Evolutionary conservation across 2,329 filamentous ascomycete species (phyloP), one percentile per base, ranked within the genome.

Genomic region (Epichloe aotearoae): DNA sequence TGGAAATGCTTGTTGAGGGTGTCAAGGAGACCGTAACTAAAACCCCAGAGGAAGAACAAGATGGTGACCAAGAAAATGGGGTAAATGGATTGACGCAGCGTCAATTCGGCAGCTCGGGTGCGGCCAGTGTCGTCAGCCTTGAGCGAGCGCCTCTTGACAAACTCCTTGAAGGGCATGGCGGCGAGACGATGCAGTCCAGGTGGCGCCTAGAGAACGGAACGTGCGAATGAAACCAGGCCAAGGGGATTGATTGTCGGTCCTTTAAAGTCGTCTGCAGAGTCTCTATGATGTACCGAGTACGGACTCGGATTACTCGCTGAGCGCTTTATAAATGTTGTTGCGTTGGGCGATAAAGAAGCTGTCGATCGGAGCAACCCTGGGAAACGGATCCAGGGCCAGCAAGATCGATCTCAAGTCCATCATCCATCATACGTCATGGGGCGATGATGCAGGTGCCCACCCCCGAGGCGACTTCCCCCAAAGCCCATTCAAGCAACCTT

Each of bases 81-180:
- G 57, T 77, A 76, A 49, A 88, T 71, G 12, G 83, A 87, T 59
- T 85, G 73, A 49, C 80, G 72, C 33, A 86, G 62, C 0, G 82
- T 86, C 54, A 88, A 69, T 63, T 84, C 68, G 8, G 71, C 70
- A 1, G 70, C 70, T 46, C 60, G 67, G 15, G 71, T 74, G 43
- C 66, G 62, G 53, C 63, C 60, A 49, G 64, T 56, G 51, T 73
- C 70, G 50, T 67, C 65, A 53, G 69, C 68, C 54, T 66, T 70
- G 55, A 74, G 68, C 43, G 72, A 71, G 39, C 72, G 68, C 45
- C 63, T 63, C 60, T 66, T 68, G 60, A 73, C 55, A 57, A 74
- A 76, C 20, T 66, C 63, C 41, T 68, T 71, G 57, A 69, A 59
- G 17, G 66, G 66, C 74, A 76, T 60, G 46, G 49, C 39, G 26